phyloP scores from a whole-genome alignment of 2,329 filamentous ascomycete species.

The Colletotrichum tamarilloi region DNA sequence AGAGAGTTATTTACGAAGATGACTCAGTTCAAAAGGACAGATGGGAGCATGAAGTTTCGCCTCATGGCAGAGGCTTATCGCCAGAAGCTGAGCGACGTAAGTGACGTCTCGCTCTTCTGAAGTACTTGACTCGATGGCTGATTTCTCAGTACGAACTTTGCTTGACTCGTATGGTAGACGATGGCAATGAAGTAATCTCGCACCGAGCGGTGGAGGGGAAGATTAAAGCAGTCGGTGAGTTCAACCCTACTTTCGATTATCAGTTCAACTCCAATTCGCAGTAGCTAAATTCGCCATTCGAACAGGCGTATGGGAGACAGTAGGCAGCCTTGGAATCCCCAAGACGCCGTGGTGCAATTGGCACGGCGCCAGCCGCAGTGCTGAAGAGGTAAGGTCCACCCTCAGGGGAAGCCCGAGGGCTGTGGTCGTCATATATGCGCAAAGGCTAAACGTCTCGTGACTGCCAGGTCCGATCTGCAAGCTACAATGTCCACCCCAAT shows the following conservation, averaged over 20 bases:
- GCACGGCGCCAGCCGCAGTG: conserved; percentile 5
- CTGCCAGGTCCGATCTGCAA: conserved; percentile 33
- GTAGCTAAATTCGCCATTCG: accelerated
- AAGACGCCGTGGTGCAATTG: conserved; percentile 28
- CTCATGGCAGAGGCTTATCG: conserved; percentile 14
- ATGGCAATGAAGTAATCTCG: neutral
- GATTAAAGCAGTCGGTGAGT: conserved; percentile 23
- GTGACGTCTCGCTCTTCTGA: accelerated
- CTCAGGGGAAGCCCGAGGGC: no score
- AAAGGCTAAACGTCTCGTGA: neutral
- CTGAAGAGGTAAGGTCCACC: conserved; percentile 8
- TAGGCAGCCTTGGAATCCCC: conserved; percentile 53
- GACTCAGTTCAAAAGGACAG: neutral
- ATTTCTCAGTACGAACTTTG: conserved; percentile 20
- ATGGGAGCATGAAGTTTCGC: neutral
- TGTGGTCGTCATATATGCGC: accelerated
- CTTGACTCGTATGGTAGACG: neutral
- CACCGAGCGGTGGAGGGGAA: neutral
- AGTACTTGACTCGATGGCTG: neutral
- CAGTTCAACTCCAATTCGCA: no score
- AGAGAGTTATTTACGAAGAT: neutral
- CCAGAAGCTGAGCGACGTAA: conserved; percentile 18
- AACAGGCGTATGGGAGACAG: conserved; percentile 62
- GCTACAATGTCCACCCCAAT: conserved; percentile 39
- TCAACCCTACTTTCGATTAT: accelerated